Evolutionary conservation across 2,329 filamentous ascomycete species (phyloP).

Genomic region (Fusarium sambucinum): DNA sequence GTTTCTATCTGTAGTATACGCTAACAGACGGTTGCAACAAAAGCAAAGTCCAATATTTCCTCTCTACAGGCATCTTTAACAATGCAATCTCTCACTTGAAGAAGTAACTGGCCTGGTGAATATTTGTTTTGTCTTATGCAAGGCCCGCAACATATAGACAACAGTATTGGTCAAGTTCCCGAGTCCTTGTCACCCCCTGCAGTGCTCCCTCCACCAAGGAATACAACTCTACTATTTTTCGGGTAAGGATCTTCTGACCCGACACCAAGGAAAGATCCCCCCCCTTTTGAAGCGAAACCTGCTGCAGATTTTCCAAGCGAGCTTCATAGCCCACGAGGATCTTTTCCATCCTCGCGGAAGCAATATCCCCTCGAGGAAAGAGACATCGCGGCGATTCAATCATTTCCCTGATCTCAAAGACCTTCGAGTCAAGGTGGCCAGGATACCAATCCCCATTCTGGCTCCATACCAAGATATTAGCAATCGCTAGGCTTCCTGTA

Average conservation of each 20-base stretch:
- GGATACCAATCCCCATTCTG: not conserved
- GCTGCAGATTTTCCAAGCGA: not conserved
- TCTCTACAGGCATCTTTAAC: not conserved
- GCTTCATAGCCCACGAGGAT: conserved; percentile 8
- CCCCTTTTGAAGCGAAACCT: conserved; percentile 9
- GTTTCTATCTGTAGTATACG: not conserved
- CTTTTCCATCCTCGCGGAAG: not conserved
- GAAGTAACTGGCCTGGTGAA: not conserved
- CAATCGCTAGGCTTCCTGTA: not conserved
- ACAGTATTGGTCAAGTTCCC: not conserved
- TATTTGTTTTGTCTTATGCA: not conserved
- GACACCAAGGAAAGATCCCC: conserved; percentile 12
- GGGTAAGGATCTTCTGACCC: conserved; percentile 1
- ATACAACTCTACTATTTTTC: conserved; percentile 10
- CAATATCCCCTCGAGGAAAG: conserved; percentile 16
- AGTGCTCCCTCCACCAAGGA: not conserved
- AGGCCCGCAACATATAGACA: not conserved
- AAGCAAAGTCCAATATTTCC: not conserved
- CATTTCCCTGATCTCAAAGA: not conserved
- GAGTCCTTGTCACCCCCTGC: not conserved
- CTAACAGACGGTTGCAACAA: not conserved
- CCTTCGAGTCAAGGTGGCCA: not conserved
- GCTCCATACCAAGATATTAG: not conserved
- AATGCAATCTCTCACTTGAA: not conserved
- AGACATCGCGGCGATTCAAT: conserved; percentile 7